Evolutionary conservation across 305 asterid genomes (phyloP).

Genomic region (Withania somnifera): DNA sequence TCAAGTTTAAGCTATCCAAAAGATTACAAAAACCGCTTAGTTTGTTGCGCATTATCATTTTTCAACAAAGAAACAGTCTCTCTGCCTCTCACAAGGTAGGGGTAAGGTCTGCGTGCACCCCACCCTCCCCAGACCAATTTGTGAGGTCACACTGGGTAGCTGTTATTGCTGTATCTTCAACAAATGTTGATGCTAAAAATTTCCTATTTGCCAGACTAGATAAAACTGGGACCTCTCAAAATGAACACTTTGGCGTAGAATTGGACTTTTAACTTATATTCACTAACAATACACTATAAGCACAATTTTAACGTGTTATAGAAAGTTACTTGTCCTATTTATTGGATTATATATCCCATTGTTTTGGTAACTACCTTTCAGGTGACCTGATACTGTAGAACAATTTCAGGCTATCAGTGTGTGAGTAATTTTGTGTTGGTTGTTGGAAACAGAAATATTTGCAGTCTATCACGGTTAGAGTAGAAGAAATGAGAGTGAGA

Average conservation of each 20-base stretch:
- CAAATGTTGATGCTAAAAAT: neutral
- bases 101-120: neutral
- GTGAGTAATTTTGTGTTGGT: neutral
- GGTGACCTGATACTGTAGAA: neutral
- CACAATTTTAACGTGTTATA: neutral
- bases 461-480: constrained; percentile 46
- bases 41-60: neutral
- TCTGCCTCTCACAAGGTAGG: neutral
- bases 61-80: neutral
- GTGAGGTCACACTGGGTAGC: neutral
- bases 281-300: neutral
- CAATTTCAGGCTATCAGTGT: neutral
- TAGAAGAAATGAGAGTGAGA: constrained; percentile 44
- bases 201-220: neutral
- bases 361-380: neutral
- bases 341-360: neutral
- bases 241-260: too few relatives aligned
- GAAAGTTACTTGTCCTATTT: neutral
- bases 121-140: neutral
- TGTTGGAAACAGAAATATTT: constrained; percentile 39
- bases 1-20: neutral
- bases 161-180: neutral
- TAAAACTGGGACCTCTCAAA: neutral
- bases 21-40: neutral
- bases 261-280: too few relatives aligned